These are phyloP conservation scores for Lachancea nothofagi DNA, from an alignment of 805 yeast genomes.

Conservation along the genomic window DNA sequence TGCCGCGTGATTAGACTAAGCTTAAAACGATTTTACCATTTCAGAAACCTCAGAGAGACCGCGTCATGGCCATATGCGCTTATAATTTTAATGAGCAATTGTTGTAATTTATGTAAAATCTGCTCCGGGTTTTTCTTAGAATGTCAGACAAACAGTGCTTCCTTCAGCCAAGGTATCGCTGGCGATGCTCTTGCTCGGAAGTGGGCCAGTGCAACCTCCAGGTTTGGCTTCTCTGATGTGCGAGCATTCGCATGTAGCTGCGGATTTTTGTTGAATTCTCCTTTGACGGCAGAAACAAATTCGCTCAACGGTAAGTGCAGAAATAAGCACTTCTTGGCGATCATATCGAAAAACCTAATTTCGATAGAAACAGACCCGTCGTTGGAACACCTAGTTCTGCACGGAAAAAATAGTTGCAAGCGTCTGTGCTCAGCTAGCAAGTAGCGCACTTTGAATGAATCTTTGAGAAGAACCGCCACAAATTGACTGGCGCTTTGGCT, in stretches of 20 bases:
- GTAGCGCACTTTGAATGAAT: not conserved
- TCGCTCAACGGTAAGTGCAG: constrained; percentile 15
- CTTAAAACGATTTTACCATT: no score
- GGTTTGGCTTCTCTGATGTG: not conserved
- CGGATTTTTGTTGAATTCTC: not conserved
- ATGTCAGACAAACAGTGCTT: not conserved
- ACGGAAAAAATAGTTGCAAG: constrained; percentile 18
- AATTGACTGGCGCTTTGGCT: not conserved
- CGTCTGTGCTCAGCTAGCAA: constrained; percentile 5
- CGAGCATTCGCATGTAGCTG: not conserved
- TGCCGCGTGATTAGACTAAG: no score
- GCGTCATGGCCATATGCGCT: no score
- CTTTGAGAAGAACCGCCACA: constrained; percentile 1
- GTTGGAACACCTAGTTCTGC: constrained; percentile 2
- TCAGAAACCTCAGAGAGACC: no score
- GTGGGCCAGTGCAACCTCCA: not conserved
- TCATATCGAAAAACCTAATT: constrained; percentile 16
- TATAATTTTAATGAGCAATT: no score
- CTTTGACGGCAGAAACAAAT: constrained; percentile 11
- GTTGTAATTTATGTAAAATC: no score
- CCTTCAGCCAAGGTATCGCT: constrained; percentile 4
- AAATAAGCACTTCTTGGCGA: constrained; percentile 10
- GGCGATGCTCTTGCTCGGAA: not conserved
- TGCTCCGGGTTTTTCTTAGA: no score
- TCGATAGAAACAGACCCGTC: constrained; percentile 8